These are phyloP conservation scores for Lyophyllum atratum DNA, from an alignment of 768 basidiomycete species.

Conservation along the genomic window DNA sequence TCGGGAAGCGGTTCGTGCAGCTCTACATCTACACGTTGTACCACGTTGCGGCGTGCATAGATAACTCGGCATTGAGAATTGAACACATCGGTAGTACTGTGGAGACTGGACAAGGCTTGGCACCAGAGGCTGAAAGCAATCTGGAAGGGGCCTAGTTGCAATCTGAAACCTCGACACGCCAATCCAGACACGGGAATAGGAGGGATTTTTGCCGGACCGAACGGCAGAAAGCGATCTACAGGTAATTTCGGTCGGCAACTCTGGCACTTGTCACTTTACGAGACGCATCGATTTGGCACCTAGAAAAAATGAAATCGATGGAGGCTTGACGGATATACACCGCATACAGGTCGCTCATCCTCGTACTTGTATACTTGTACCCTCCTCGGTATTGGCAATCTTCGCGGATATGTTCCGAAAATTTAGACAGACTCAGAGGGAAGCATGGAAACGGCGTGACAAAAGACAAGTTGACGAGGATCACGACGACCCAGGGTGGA, in stretches of 20 bases:
- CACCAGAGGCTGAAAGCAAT: neutral
- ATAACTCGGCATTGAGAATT: neutral
- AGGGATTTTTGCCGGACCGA: neutral
- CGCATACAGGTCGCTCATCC: neutral
- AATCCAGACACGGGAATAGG: too few relatives aligned
- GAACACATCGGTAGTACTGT: neutral
- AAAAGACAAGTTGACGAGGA: neutral
- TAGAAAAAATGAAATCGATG: neutral
- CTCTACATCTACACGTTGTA: neutral
- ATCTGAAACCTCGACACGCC: neutral
- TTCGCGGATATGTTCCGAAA: neutral
- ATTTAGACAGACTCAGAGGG: neutral
- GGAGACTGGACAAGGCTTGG: neutral
- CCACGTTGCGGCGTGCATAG: neutral
- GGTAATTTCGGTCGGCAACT: neutral
- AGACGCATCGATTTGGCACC: neutral
- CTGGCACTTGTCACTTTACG: neutral
- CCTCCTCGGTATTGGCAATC: too few relatives aligned
- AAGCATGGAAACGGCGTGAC: neutral
- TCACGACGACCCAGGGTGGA: too few relatives aligned
- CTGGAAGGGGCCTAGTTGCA: slow-evolving; percentile 1
- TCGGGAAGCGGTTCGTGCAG: slow-evolving; percentile 12
- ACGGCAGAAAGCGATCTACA: too few relatives aligned
- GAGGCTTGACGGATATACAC: neutral
- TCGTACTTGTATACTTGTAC: too few relatives aligned